These are phyloP conservation scores for Plasmodium knowlesi DNA, from an alignment of 169 alveolate species.

Conservation along the genomic window DNA sequence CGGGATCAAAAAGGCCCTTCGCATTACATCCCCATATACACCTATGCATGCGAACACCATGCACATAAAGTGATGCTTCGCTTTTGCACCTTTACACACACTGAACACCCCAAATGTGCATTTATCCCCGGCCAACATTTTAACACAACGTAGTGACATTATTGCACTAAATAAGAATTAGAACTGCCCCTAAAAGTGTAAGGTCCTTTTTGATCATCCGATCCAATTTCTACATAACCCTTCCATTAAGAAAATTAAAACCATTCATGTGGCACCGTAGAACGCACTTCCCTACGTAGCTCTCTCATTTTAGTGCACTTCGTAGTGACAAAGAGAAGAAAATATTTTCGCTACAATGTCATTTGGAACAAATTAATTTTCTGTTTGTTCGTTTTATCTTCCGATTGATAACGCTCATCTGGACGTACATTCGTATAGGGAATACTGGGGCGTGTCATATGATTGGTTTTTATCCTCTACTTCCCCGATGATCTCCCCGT, in stretches of 20 bases:
- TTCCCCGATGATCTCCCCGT: not conserved
- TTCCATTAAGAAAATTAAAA: not conserved
- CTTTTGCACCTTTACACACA: not conserved
- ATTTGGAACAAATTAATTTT: not conserved
- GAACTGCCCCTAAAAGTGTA: not conserved
- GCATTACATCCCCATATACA: not conserved
- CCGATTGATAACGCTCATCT: not conserved
- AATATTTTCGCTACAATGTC: not conserved
- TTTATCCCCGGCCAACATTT: not conserved
- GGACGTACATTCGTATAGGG: not conserved
- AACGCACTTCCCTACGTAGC: not conserved
- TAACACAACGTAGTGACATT: not conserved
- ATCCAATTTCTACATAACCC: not conserved
- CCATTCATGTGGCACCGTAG: not conserved
- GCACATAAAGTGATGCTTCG: not conserved
- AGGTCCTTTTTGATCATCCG: not conserved
- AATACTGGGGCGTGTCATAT: not conserved
- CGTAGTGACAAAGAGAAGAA: not conserved
- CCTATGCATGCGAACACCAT: not conserved
- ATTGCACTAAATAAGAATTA: not conserved
- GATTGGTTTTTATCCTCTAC: not conserved
- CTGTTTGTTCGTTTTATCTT: not conserved
- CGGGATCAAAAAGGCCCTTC: not conserved
- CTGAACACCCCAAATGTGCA: not conserved
- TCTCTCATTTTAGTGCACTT: not conserved